Evolutionary conservation across 2,329 filamentous ascomycete species (phyloP), one percentile per base, ranked within the genome.

Genomic region (Trichoderma simmonsii): DNA sequence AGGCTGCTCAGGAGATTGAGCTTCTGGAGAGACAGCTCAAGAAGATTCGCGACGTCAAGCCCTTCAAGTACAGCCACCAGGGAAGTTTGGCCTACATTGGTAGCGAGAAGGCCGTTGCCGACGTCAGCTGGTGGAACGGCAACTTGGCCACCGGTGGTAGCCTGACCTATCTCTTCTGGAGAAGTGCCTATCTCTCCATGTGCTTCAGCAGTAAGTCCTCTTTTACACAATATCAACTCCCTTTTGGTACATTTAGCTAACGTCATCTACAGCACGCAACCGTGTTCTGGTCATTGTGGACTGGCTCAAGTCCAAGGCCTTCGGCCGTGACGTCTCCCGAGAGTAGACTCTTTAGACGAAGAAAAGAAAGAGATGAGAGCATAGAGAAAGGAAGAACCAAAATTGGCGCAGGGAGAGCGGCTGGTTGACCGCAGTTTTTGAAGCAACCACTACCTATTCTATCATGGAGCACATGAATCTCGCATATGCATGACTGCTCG

Each of bases 61-160:
- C 96, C 68, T 99, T 99, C 87, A 92, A 97, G 85, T 99, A 99
- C 89, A 96, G 93, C 51, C 96, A 99, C 87, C 95, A 99, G 86
- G 96, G 96, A 76, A 95, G 92, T 77, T 84, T 99, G 83, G 96
- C 96, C 65, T 99, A 99, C 85, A 99, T 99, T 84, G 96, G 96
- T 74, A 97, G 93, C 83, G 96, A 99, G 82, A 95, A 95, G 88
- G 96, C 96, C 64, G 96, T 99, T 72, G 96, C 96, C 74, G 96
- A 99, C 84, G 94, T 99, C 79, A 93, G 91, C 81, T 99, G 96
- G 95, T 91, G 97, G 85, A 97, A 96, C 79, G 96, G 96, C 76
- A 99, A 98, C 86, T 89, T 99, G 78, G 95, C 96, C 74, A 93
- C 92, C 60, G 96, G 95, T 80, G 96, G 96, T 81, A 93, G 92